These are phyloP conservation scores for Neobulgaria alba DNA, from an alignment of 2,329 filamentous ascomycete species.

Conservation along the genomic window DNA sequence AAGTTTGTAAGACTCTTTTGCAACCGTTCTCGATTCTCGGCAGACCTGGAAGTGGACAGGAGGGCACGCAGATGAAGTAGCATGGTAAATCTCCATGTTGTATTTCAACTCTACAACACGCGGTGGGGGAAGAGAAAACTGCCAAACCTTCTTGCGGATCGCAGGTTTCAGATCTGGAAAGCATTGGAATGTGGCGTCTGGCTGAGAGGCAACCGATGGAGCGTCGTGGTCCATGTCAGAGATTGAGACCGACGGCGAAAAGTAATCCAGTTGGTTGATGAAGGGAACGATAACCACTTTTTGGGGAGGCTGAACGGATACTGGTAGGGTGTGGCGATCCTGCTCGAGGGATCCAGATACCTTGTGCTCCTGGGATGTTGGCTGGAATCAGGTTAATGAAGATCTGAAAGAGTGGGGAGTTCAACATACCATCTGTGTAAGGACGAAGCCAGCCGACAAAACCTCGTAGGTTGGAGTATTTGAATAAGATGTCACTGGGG, in stretches of 20 bases:
- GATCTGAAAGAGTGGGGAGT: too few species aligned
- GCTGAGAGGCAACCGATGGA: neutral
- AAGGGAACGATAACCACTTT: neutral
- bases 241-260: neutral
- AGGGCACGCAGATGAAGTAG: neutral
- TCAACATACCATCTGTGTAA: neutral
- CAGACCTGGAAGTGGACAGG: neutral
- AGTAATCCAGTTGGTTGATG: neutral
- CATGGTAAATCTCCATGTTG: neutral
- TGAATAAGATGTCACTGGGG: neutral
- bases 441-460: neutral
- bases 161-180: neutral
- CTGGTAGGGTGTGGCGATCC: too few species aligned
- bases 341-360: too few species aligned
- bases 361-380: too few species aligned
- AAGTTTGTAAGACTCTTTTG: neutral
- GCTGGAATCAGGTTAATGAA: too few species aligned
- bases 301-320: neutral
- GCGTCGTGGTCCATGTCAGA: neutral
- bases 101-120: neutral
- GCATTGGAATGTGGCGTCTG: neutral
- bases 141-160: neutral
- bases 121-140: neutral
- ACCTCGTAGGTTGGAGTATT: neutral
- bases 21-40: neutral